These are phyloP conservation scores for Blastobotrys indianensis DNA, from an alignment of 1,139 yeast genomes.

Conservation along the genomic window DNA sequence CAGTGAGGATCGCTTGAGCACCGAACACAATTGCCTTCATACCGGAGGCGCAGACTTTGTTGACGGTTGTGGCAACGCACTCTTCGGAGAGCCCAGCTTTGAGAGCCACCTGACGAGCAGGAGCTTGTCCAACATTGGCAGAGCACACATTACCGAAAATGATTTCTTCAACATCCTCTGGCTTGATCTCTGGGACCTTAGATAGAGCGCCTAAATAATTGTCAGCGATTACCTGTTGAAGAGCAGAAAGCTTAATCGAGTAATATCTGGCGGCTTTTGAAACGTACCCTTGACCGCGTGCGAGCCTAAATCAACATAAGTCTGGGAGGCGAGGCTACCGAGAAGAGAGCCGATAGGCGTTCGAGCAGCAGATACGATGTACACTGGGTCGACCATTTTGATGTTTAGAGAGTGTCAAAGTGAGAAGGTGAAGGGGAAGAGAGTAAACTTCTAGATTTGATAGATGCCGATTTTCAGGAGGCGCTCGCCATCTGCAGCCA, in stretches of 20 bases:
- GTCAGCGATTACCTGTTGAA: background rate
- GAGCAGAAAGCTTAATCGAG: background rate
- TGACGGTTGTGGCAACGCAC: conserved; percentile 81
- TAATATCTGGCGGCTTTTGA: background rate
- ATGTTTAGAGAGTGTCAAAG: background rate
- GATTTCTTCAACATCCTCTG: conserved; percentile 77
- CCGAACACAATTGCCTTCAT: conserved; percentile 86
- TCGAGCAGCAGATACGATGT: conserved; percentile 85
- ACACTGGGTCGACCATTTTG: conserved; percentile 44
- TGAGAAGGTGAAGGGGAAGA: background rate
- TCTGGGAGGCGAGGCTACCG: conserved; percentile 68
- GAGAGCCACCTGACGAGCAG: conserved; percentile 95
- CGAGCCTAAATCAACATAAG: conserved; percentile 81
- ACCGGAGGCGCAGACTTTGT: conserved; percentile 97
- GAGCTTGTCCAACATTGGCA: conserved; percentile 95
- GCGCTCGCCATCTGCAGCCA: too few relatives aligned
- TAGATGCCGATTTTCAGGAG: too few relatives aligned
- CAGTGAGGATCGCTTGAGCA: conserved; percentile 84
- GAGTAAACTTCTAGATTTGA: too few relatives aligned
- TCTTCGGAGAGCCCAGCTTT: conserved; percentile 78
- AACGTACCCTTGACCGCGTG: conserved; percentile 64
- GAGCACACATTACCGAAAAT: conserved; percentile 89
- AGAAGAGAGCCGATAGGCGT: conserved; percentile 95
- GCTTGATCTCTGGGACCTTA: conserved; percentile 75
- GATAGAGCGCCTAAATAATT: conserved; percentile 54